Evolutionary conservation across 192 early-diverging fungal genomes (phyloP), one percentile per base, ranked within the genome.

Genomic region (Funneliformis geosporum): DNA sequence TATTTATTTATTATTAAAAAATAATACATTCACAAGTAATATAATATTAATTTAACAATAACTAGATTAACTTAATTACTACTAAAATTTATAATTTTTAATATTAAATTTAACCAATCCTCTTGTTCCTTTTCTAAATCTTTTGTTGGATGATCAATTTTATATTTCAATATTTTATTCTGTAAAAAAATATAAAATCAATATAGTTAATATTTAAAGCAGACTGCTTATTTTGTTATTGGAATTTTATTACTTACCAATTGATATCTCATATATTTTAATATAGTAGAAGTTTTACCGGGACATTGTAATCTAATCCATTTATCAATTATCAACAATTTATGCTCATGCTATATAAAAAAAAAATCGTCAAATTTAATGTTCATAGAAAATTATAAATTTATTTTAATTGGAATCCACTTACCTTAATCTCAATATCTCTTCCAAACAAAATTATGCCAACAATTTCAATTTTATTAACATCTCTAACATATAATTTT

Each of bases 401-500:
- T 11, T 27, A 21, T n/a, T n/a, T n/a, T n/a, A n/a, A n/a, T 38
- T 27, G 6, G 4, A 28, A 33, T 59, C 21, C 11, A 71, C 64
- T 71, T 85, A 89, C 88, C 81, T 87, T 85, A 33, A 89, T 73
- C 28, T 84, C 79, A 27, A 86, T 76, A 33, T 84, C 80, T 23
- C 80, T 83, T 61, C 85, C 87, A 82, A 89, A 88, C n/a, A 89
- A 80, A 12, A 89, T 76, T 4, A 89, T 21, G 0, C 82, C 80
- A 10, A 87, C 75, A 73, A 84, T 79, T 21, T 86, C 84, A 21
- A 89, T 66, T 16, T 83, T 78, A 43, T 82, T 79, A 38, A 84
- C 82, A 62, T 89, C 88, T 87, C 88, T 88, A 40, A 89, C 81
- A 64, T 87, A 87, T 21, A 87, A 85, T 73, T 82, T 86, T 21